Percentiles rank a stretch among this genome's conserved stretches.
These are phyloP conservation scores for Tolypocladium pustulatum DNA, from an alignment of 2,329 filamentous ascomycete species.

Conservation along the genomic window DNA sequence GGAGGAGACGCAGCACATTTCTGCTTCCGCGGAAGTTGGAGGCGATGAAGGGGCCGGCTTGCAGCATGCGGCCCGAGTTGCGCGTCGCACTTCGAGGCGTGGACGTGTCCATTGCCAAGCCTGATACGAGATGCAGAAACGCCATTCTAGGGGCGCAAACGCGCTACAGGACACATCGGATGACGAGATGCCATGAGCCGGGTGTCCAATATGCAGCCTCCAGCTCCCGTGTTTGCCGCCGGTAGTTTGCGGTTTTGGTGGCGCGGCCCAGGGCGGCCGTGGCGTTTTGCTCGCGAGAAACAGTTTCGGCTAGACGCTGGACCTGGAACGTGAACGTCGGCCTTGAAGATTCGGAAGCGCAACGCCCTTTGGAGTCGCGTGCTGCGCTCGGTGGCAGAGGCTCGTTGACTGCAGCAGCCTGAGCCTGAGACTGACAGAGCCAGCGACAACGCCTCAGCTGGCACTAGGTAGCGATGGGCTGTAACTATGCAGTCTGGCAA, in stretches of 20 bases:
- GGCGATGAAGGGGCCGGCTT: background rate
- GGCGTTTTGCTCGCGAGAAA: background rate
- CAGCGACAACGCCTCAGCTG: background rate
- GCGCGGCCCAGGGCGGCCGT: background rate
- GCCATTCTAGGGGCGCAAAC: background rate
- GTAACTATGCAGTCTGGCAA: no score
- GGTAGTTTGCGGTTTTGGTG: background rate
- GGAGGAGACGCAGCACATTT: no score
- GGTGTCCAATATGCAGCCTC: no score
- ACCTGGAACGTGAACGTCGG: background rate
- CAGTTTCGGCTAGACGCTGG: background rate
- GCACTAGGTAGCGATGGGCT: no score
- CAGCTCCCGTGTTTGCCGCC: background rate
- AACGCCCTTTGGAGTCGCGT: background rate
- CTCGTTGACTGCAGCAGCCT: background rate
- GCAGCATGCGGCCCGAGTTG: background rate
- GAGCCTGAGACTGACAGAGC: background rate
- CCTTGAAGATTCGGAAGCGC: background rate
- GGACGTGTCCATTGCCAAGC: background rate
- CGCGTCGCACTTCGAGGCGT: background rate
- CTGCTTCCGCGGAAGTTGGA: background rate
- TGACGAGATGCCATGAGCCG: background rate
- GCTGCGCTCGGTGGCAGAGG: no score
- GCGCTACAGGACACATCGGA: background rate
- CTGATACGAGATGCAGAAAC: background rate